Conservation (phyloP, 495 filamentous ascomycete genomes). For the Penicillium lividum region DNA sequence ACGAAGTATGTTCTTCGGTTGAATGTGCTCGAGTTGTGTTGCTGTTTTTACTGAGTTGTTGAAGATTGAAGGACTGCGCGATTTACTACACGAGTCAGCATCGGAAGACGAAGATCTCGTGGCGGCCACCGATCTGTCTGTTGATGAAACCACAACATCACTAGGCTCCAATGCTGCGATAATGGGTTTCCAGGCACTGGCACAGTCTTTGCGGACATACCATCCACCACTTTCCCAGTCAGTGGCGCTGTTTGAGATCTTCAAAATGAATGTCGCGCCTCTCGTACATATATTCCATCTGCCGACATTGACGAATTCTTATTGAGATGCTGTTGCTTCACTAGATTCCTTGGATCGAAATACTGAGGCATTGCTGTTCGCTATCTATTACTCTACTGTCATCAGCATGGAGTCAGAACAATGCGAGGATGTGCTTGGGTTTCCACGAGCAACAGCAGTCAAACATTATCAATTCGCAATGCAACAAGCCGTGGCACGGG, state of each 20-base stretch:
- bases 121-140: not conserved
- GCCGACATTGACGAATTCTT: slow-evolving; percentile 49
- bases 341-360: slow-evolving; percentile 37
- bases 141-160: slow-evolving; percentile 11
- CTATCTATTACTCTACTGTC: slow-evolving; percentile 70
- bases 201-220: slow-evolving; percentile 20
- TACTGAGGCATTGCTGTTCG: slow-evolving; percentile 66
- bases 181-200: slow-evolving; percentile 53
- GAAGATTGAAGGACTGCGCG: slow-evolving; percentile 57
- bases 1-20: slow-evolving; percentile 56
- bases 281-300: slow-evolving; percentile 63
- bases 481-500: slow-evolving; percentile 68
- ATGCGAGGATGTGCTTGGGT: slow-evolving; percentile 5
- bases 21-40: too few relatives aligned
- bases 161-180: slow-evolving; percentile 35
- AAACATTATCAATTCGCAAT: slow-evolving; percentile 57
- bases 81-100: slow-evolving; percentile 54
- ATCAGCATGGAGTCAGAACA: slow-evolving; percentile 53
- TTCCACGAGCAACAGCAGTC: slow-evolving; percentile 5
- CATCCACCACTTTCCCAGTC: slow-evolving; percentile 59
- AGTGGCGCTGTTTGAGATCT: slow-evolving; percentile 61
- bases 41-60: slow-evolving; percentile 5
- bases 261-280: slow-evolving; percentile 62
- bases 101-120: not conserved
- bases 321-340: slow-evolving; percentile 40